Evolutionary conservation across 179 eudicot species (phyloP).

Genomic region (Silene vulgaris): DNA sequence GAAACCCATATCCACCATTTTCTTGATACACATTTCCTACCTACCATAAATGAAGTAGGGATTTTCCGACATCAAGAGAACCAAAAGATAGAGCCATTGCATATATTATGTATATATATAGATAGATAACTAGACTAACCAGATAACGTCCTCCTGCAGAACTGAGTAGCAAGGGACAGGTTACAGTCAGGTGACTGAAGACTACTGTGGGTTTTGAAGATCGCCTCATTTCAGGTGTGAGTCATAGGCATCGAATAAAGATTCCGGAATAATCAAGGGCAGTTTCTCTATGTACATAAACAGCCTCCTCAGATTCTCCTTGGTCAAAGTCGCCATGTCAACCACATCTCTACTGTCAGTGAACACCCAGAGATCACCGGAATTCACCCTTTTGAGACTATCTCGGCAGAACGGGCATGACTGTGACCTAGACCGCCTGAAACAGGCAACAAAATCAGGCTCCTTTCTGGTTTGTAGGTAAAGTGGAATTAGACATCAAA

Average conservation of each 20-base stretch:
- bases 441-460: constrained; percentile 17
- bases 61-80: constrained; percentile 29
- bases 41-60: constrained; percentile 27
- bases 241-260: constrained; percentile 64
- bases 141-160: constrained; percentile 8
- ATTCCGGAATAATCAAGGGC: constrained; percentile 78
- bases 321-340: constrained; percentile 63
- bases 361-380: constrained; percentile 84
- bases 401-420: constrained; percentile 98
- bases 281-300: constrained; percentile 87
- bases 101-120: not conserved
- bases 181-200: constrained; percentile 10
- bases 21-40: constrained; percentile 24
- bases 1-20: constrained; percentile 11
- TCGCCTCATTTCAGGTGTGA: constrained; percentile 56
- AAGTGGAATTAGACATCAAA: not conserved
- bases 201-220: not conserved
- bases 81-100: constrained; percentile 24
- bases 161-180: constrained; percentile 15
- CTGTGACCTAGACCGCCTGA: constrained; percentile 85
- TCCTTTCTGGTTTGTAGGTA: not conserved
- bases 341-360: constrained; percentile 58
- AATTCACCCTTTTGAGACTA: constrained; percentile 84
- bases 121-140: constrained; percentile 25
- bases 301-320: constrained; percentile 82